phyloP scores from a whole-genome alignment of 2,329 filamentous ascomycete species.

The Colletotrichum cereale region DNA sequence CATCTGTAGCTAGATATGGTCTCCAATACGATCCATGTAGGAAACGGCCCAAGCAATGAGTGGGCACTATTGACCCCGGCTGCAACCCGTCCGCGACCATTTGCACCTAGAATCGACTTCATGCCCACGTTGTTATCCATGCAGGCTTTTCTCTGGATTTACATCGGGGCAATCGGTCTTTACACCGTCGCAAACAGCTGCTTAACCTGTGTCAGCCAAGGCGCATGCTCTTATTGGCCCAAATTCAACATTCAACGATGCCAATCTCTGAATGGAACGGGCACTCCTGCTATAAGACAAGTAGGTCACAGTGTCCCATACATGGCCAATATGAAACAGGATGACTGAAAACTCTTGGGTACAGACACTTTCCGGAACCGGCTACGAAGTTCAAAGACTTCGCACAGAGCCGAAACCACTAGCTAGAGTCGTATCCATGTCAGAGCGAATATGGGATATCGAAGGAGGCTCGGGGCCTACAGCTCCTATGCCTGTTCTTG shows the following conservation, averaged over 20 bases:
- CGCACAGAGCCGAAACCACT: not conserved
- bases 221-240: no score
- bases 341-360: not conserved
- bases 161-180: not conserved
- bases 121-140: not conserved
- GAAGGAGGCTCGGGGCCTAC: not conserved
- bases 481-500: not conserved
- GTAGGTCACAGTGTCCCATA: not conserved
- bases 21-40: not conserved
- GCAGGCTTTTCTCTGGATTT: not conserved
- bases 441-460: not conserved
- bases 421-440: not conserved
- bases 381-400: not conserved
- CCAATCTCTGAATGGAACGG: no score
- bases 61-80: no score
- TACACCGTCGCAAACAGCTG: no score
- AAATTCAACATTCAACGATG: no score
- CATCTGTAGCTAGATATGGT: not conserved
- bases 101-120: not conserved
- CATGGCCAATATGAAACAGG: not conserved
- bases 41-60: not conserved
- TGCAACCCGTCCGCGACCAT: not conserved
- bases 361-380: not conserved
- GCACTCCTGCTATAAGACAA: not conserved
- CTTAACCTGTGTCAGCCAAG: not conserved